Percentiles rank a stretch among this genome's conserved stretches.
Conservation (phyloP, 2,329 filamentous ascomycete genomes). For the Stachybotrys elegans region DNA sequence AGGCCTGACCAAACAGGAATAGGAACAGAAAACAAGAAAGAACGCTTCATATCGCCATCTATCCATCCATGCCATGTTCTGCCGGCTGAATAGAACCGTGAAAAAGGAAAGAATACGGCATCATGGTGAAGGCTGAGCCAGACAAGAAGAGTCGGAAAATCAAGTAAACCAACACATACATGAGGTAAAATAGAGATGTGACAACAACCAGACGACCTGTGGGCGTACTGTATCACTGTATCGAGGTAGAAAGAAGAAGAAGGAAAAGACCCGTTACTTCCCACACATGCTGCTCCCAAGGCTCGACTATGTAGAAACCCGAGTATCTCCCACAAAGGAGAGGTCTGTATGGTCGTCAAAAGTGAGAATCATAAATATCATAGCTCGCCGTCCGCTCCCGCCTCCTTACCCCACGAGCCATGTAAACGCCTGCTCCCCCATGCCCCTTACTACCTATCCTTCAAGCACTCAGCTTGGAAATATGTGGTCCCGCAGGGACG, state of each 20-base stretch:
- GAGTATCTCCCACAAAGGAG: no score
- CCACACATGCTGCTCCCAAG: not conserved
- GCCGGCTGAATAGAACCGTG: not conserved
- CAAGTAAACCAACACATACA: not conserved
- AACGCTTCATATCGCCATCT: constrained; percentile 1
- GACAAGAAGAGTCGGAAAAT: no score
- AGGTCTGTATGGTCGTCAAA: no score
- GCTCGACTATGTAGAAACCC: not conserved
- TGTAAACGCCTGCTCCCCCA: not conserved
- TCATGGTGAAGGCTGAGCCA: not conserved
- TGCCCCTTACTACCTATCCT: not conserved
- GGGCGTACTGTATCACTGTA: not conserved
- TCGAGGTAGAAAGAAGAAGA: not conserved
- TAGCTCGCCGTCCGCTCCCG: not conserved
- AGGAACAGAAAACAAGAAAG: no score
- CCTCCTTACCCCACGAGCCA: not conserved
- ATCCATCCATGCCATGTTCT: not conserved
- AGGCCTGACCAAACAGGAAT: no score
- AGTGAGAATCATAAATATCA: no score
- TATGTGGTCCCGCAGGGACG: constrained; percentile 18
- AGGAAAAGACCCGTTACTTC: no score
- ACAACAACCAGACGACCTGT: not conserved
- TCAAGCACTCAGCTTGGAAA: constrained; percentile 12
- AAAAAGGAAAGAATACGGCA: not conserved
- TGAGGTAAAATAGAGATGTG: not conserved